Evolutionary conservation across 345 rosid species (phyloP).

Genomic region (Murraya koenigii): DNA sequence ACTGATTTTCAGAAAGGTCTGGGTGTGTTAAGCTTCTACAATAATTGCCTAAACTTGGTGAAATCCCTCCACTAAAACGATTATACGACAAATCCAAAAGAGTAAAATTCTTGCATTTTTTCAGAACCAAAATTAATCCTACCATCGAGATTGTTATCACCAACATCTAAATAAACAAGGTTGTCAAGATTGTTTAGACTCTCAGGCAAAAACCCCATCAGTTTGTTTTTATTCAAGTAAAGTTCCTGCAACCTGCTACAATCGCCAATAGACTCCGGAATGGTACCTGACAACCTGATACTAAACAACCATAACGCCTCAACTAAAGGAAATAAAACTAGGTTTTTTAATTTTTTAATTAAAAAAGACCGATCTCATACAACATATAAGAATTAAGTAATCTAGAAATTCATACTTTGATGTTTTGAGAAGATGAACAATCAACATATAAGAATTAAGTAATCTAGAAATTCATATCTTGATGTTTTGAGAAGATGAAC

Average conservation of each 20-base stretch:
- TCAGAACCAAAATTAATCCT: slow-evolving; percentile 44
- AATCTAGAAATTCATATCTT: too few relatives aligned
- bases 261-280: slow-evolving; percentile 66
- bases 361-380: too few relatives aligned
- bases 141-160: slow-evolving; percentile 47
- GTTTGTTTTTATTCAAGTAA: slow-evolving; percentile 39
- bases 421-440: too few relatives aligned
- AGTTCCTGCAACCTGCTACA: slow-evolving; percentile 48
- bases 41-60: slow-evolving; percentile 51
- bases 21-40: slow-evolving; percentile 48
- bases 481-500: too few relatives aligned
- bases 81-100: slow-evolving; percentile 62
- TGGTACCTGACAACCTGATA: slow-evolving; percentile 56
- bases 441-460: too few relatives aligned
- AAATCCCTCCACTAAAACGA: slow-evolving; percentile 52
- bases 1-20: slow-evolving; percentile 59
- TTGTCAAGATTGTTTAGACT: slow-evolving; percentile 51
- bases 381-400: too few relatives aligned
- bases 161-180: slow-evolving; percentile 43
- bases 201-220: slow-evolving; percentile 56
- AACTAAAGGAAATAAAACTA: too few relatives aligned
- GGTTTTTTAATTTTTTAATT: too few relatives aligned
- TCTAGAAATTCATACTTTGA: too few relatives aligned
- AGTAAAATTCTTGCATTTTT: slow-evolving; percentile 44
- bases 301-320: slow-evolving; percentile 31